These are phyloP conservation scores for Tilletia walkeri DNA, from an alignment of 1,284 basidiomycete species.

Conservation along the genomic window DNA sequence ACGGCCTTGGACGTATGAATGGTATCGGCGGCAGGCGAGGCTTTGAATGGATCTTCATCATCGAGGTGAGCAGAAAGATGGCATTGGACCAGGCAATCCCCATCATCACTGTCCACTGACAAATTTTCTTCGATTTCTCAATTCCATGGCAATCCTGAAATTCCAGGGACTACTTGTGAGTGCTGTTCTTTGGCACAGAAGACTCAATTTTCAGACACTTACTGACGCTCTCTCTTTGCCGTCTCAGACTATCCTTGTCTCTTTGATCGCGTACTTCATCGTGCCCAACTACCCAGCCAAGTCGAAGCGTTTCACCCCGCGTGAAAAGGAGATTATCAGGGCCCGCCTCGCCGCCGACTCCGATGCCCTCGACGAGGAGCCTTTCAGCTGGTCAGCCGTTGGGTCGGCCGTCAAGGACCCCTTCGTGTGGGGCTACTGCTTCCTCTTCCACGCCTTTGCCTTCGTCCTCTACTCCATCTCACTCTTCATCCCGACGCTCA, in stretches of 20 bases:
- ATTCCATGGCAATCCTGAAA: too few species aligned
- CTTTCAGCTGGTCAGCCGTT: constrained; percentile 54
- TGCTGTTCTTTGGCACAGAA: too few species aligned
- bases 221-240: too few species aligned
- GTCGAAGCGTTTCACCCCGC: constrained; percentile 61
- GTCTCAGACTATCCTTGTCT: constrained; percentile 58
- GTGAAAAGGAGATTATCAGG: constrained; percentile 61
- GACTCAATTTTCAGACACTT: too few species aligned
- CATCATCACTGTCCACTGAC: too few species aligned
- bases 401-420: constrained; percentile 63
- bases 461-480: constrained; percentile 47
- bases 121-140: too few species aligned
- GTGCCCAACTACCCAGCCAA: constrained; percentile 65
- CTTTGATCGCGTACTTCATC: constrained; percentile 62
- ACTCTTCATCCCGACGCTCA: constrained; percentile 60
- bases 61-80: constrained; percentile 62
- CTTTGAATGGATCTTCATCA: constrained; percentile 64
- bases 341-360: constrained; percentile 62
- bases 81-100: too few species aligned
- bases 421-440: constrained; percentile 66
- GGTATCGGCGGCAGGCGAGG: constrained; percentile 60
- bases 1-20: constrained; percentile 64
- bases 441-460: constrained; percentile 69
- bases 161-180: too few species aligned
- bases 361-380: constrained; percentile 60